Evolutionary conservation across 1,284 basidiomycete genomes (phyloP).

Genomic region (Naganishia sp.): DNA sequence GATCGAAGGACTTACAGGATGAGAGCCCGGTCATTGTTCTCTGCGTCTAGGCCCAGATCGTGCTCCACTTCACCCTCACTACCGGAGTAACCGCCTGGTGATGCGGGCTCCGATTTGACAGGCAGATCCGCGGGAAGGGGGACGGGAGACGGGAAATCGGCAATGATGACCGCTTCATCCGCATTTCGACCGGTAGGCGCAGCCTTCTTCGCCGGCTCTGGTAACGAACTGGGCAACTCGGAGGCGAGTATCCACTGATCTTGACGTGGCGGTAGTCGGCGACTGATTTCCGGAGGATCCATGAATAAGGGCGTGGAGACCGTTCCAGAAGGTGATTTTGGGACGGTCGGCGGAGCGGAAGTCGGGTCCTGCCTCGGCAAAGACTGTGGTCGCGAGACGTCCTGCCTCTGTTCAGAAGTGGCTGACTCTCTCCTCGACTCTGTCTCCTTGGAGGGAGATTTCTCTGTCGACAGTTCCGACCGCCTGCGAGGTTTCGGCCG

Average conservation of each 20-base stretch:
- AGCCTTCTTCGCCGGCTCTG: not conserved
- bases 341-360: not conserved
- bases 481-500: slow-evolving; percentile 23
- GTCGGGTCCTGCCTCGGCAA: not conserved
- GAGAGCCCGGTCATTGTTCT: not conserved
- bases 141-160: not conserved
- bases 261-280: not conserved
- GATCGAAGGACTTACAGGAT: not conserved
- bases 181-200: not conserved
- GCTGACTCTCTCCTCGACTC: not conserved
- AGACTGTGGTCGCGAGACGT: not conserved
- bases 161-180: not conserved
- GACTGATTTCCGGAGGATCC: slow-evolving; percentile 2
- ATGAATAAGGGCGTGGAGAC: not conserved
- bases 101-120: slow-evolving; percentile 8
- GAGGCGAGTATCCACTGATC: not conserved
- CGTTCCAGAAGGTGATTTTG: not conserved
- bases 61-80: slow-evolving; percentile 29
- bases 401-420: not conserved
- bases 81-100: slow-evolving; percentile 13
- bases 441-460: not conserved
- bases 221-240: not conserved
- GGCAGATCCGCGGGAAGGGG: not conserved
- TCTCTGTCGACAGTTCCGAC: not conserved
- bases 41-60: slow-evolving; percentile 18